Conservation (phyloP, 805 yeast genomes). For the Metschnikowia similis region DNA sequence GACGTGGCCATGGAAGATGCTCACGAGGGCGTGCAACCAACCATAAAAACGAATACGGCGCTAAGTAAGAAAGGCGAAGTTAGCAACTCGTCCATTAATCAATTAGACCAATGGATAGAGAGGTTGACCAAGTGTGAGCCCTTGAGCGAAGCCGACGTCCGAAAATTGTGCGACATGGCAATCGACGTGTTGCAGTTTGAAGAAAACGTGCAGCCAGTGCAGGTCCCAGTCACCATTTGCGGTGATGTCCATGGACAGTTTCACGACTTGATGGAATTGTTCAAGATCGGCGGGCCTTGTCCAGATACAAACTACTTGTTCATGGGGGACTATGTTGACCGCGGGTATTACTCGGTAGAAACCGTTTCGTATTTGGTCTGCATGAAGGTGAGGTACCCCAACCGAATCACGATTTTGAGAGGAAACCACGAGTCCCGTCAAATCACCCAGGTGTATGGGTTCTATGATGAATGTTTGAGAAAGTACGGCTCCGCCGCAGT, state of each 20-base stretch:
- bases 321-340: slow-evolving; percentile 76
- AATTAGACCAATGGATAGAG: slow-evolving; percentile 85
- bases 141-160: slow-evolving; percentile 73
- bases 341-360: slow-evolving; percentile 88
- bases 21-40: slow-evolving; percentile 40
- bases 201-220: slow-evolving; percentile 92
- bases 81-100: slow-evolving; percentile 45
- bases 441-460: slow-evolving; percentile 94
- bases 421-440: slow-evolving; percentile 96
- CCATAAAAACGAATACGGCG: slow-evolving; percentile 28
- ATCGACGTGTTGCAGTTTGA: slow-evolving; percentile 86
- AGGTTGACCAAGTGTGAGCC: slow-evolving; percentile 76
- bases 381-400: slow-evolving; percentile 88
- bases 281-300: slow-evolving; percentile 75
- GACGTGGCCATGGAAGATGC: slow-evolving; percentile 87
- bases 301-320: slow-evolving; percentile 47
- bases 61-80: slow-evolving; percentile 34
- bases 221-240: slow-evolving; percentile 94
- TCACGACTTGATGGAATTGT: slow-evolving; percentile 89
- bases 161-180: slow-evolving; percentile 81
- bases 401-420: slow-evolving; percentile 84
- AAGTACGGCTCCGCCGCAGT: slow-evolving; percentile 90
- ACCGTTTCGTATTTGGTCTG: slow-evolving; percentile 85
- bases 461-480: slow-evolving; percentile 91
- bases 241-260: slow-evolving; percentile 97